A percentile compares a stretch with the other conserved stretches of the same genome.
These are phyloP conservation scores for Echinochloa phyllopogon DNA, from an alignment of 176 grass and related monocot genomes.

Conservation along the genomic window DNA sequence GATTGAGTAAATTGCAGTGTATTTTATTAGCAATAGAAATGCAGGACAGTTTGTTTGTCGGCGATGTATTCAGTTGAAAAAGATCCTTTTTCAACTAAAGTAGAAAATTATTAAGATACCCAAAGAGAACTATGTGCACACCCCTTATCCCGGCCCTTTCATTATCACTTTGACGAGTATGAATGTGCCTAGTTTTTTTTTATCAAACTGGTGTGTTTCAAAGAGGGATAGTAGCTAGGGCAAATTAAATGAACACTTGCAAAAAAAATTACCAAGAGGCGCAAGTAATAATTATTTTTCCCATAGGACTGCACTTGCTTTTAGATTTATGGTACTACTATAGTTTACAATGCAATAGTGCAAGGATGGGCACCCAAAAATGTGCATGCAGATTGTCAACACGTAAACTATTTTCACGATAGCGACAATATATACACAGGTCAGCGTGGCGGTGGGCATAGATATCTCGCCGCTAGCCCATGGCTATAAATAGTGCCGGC, in stretches of 20 bases:
- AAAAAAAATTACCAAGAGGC: too few relatives aligned
- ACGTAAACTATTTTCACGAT: neutral
- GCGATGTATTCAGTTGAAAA: too few relatives aligned
- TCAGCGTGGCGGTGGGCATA: neutral
- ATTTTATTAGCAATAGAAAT: too few relatives aligned
- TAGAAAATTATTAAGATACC: too few relatives aligned
- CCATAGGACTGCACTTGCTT: neutral
- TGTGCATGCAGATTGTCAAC: fast-evolving
- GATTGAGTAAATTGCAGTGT: neutral
- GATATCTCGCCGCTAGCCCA: neutral
- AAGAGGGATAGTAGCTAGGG: neutral
- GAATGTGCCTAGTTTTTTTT: too few relatives aligned
- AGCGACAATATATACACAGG: neutral
- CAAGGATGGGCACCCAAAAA: fast-evolving
- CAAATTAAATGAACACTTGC: too few relatives aligned
- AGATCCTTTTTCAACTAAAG: too few relatives aligned
- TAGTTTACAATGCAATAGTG: neutral
- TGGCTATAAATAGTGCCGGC: neutral
- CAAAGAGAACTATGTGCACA: too few relatives aligned
- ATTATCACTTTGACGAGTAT: too few relatives aligned
- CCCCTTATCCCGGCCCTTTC: too few relatives aligned
- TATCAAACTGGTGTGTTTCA: too few relatives aligned
- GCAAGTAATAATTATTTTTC: neutral
- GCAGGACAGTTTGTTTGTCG: too few relatives aligned
- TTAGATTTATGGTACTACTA: neutral